Evolutionary conservation across 2,329 filamentous ascomycete species (phyloP).

Genomic region (Coniochaeta pulveracea): DNA sequence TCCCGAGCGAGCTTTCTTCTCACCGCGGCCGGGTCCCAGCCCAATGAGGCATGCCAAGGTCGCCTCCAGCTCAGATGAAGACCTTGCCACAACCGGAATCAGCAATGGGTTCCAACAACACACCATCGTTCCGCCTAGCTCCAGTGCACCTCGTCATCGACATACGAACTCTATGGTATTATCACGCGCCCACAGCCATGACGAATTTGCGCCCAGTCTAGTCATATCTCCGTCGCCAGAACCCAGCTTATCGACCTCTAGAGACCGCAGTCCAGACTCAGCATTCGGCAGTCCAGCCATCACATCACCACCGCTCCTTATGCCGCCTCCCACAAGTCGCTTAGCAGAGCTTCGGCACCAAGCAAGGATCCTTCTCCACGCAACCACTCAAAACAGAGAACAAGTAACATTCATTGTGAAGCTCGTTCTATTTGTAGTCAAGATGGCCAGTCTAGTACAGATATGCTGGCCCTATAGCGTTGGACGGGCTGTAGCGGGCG

Average conservation of each 20-base stretch:
- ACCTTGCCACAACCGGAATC: slow-evolving; percentile 11
- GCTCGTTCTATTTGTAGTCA: slow-evolving; percentile 53
- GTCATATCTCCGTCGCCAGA: slow-evolving; percentile 17
- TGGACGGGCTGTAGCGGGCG: slow-evolving; percentile 52
- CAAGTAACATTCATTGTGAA: slow-evolving; percentile 30
- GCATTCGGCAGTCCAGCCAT: not conserved
- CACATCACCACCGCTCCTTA: slow-evolving; percentile 23
- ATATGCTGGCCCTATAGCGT: slow-evolving; percentile 63
- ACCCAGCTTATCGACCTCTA: slow-evolving; percentile 4
- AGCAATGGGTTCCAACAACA: not conserved
- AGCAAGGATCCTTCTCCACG: slow-evolving; percentile 24
- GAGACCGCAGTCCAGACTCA: not conserved
- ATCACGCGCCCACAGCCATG: slow-evolving; percentile 27
- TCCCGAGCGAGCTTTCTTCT: slow-evolving; percentile 8
- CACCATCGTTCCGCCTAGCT: slow-evolving; percentile 4
- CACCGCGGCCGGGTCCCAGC: slow-evolving; percentile 16
- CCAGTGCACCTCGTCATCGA: slow-evolving; percentile 16
- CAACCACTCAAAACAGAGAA: slow-evolving; percentile 11
- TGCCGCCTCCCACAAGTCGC: slow-evolving; percentile 33
- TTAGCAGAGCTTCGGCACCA: slow-evolving; percentile 21
- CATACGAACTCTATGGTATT: slow-evolving; percentile 22
- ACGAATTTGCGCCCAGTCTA: slow-evolving; percentile 20
- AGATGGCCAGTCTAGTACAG: slow-evolving; percentile 52
- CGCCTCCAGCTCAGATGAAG: slow-evolving; percentile 19
- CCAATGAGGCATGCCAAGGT: slow-evolving; percentile 21